Evolutionary conservation across 2,329 filamentous ascomycete species (phyloP), one percentile per base, ranked within the genome.

Genomic region (Botryotinia calthae): DNA sequence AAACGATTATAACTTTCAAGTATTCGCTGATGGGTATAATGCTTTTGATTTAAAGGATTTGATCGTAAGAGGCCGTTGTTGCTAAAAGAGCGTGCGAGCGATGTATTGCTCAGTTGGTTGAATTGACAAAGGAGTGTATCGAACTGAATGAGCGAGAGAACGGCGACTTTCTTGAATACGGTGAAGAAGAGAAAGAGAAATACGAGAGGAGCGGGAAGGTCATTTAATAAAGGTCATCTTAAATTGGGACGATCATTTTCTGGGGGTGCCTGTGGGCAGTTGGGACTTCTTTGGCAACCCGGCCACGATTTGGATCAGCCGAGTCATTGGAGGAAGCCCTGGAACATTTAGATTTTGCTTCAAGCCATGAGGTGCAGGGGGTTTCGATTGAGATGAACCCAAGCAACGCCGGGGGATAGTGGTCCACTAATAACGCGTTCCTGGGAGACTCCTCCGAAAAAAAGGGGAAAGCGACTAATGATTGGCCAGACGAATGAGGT

Each of bases 71-170:
- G 72, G 76, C 75, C 76, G 78, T 76, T 75, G 78, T 76, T 75
- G 72, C 46, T 70, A 71, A 80, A 80, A 66, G 79, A 80, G 74
- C 71, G 79, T 79, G 77, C 18, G 77, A 79, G 79, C 78, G 73
- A 54, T 77, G 76, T 77, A 75, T 75, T 77, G 78, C 79, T 79
- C 78, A 75, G 75, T 59, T 71, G 70, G 70, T 48, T 40, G 37
- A 25, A 22, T 22, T 28, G 48, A 72, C 74, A 69, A 79, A 79
- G 61, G 77, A 77, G 75, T 76, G 75, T 76, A 74, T 76, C 63
- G 74, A 75, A 77, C 64, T 66, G 73, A 78, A 76, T 48, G 77
- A 77, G 75, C 75, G 73, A 76, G 71, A 72, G 76, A 77, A 77
- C 74, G 75, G 73, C 74, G 74, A 78, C 76, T 74, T 77, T 68